Percentiles rank a stretch among this genome's conserved stretches.
Evolutionary conservation across 164 flowering plant genomes (phyloP).

Genomic region (Taxillus chinensis): DNA sequence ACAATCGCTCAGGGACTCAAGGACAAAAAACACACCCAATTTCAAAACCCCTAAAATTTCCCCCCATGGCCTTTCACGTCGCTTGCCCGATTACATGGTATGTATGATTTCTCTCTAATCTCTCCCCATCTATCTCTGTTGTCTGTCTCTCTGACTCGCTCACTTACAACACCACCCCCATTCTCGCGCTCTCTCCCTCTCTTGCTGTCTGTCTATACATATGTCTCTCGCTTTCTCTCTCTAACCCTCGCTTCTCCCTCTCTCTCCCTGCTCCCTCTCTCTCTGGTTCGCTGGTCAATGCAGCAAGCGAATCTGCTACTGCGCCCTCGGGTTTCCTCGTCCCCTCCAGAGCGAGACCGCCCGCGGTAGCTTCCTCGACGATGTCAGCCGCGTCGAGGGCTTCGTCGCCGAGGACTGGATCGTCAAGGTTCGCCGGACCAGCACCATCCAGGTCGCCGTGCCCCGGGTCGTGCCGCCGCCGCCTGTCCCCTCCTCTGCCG

Average conservation of each 20-base stretch:
- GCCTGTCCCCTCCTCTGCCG: slow-evolving; percentile 13
- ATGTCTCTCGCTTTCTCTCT: slow-evolving; percentile 10
- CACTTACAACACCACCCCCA: too few relatives aligned
- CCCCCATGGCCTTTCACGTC: slow-evolving; percentile 90
- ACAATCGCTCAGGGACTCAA: too few relatives aligned
- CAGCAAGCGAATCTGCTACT: slow-evolving; percentile 73
- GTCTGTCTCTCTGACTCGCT: too few relatives aligned
- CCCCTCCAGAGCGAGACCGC: slow-evolving; percentile 29
- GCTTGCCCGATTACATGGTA: slow-evolving; percentile 99
- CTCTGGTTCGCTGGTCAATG: slow-evolving; percentile 7
- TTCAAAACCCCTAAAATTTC: too few relatives aligned
- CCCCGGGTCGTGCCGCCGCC: slow-evolving; percentile 41
- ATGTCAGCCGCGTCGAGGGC: slow-evolving; percentile 42
- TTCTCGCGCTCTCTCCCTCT: slow-evolving; percentile 4
- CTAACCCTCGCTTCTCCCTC: slow-evolving; percentile 1
- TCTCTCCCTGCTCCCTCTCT: background rate
- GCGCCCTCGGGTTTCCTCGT: slow-evolving; percentile 64
- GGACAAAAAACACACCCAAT: too few relatives aligned
- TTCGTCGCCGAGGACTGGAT: slow-evolving; percentile 57
- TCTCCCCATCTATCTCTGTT: too few relatives aligned
- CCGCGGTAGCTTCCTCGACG: slow-evolving; percentile 33
- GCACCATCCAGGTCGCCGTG: slow-evolving; percentile 70
- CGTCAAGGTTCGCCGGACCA: slow-evolving; percentile 23
- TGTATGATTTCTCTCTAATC: background rate
- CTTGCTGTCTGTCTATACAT: slow-evolving; percentile 10